A percentile compares a stretch with the other conserved stretches of the same genome.
These are phyloP conservation scores for Aphanocladium album DNA, from an alignment of 2,329 filamentous ascomycete species.

Conservation along the genomic window DNA sequence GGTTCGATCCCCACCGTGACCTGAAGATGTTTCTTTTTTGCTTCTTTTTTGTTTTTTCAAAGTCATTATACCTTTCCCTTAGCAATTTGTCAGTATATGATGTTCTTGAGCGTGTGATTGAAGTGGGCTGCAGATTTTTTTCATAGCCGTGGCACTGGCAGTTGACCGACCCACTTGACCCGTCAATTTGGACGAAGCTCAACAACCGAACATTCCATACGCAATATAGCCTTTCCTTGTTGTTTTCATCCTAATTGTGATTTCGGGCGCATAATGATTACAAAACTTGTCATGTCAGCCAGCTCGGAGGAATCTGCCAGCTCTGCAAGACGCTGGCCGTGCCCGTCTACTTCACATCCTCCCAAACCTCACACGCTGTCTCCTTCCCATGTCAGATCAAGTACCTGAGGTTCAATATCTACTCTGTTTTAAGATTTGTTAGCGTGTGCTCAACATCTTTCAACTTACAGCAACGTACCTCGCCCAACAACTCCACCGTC, in stretches of 20 bases:
- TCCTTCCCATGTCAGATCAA: background rate
- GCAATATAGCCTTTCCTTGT: too few species aligned
- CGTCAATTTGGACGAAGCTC: background rate
- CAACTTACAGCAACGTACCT: background rate
- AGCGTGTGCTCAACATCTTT: too few species aligned
- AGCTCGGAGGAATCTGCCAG: too few species aligned
- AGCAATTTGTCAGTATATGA: too few species aligned
- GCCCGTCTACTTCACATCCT: too few species aligned
- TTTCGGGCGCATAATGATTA: too few species aligned
- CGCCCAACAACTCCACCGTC: background rate
- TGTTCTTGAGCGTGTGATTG: background rate
- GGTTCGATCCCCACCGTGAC: slow-evolving; percentile 15
- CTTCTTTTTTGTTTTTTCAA: background rate
- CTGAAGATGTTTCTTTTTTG: slow-evolving; percentile 8
- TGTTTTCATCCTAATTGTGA: too few species aligned
- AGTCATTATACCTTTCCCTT: too few species aligned
- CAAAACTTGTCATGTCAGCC: too few species aligned
- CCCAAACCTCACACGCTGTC: background rate
- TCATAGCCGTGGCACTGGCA: background rate
- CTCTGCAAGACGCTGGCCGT: too few species aligned
- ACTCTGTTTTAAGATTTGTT: too few species aligned
- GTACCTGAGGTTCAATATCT: background rate
- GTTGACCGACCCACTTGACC: background rate
- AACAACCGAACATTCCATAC: too few species aligned
- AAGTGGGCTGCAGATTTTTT: background rate